phyloP scores from a whole-genome alignment of 2,329 filamentous ascomycete species.

The Keithomyces neogunnii region DNA sequence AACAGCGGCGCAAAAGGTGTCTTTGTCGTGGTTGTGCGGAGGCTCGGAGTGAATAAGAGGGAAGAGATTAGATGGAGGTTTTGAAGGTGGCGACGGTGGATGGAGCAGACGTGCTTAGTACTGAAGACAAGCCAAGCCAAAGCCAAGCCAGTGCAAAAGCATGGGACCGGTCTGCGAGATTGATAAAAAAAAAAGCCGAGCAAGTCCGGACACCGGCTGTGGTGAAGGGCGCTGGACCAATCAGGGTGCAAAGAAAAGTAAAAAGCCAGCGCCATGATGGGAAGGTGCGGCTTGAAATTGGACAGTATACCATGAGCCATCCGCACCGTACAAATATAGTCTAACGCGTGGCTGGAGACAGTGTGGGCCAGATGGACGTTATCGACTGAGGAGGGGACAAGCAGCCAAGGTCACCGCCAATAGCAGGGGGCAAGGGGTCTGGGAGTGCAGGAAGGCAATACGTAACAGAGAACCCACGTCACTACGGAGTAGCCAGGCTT shows the following conservation, averaged over 20 bases:
- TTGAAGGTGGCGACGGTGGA: slow-evolving; percentile 5
- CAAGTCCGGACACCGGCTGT: slow-evolving; percentile 2
- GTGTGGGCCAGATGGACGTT: neutral
- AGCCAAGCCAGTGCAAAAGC: no score
- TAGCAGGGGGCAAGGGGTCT: neutral
- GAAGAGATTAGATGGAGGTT: neutral
- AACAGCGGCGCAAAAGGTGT: neutral
- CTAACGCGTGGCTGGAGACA: neutral
- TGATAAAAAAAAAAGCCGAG: slow-evolving; percentile 2
- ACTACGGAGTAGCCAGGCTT: neutral
- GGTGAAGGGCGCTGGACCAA: neutral
- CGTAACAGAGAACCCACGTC: neutral
- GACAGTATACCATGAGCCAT: neutral
- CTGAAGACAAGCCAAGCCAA: neutral
- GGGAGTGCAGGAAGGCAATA: neutral
- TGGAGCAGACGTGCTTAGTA: neutral
- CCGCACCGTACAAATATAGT: neutral
- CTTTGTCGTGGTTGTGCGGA: neutral
- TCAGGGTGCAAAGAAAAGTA: neutral
- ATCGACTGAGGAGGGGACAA: neutral
- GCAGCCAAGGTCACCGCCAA: neutral
- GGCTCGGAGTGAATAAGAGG: neutral
- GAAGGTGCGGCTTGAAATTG: neutral
- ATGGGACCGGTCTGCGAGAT: neutral
- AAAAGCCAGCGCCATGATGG: neutral